These are phyloP conservation scores for Alternaria sp. DNA, from an alignment of 2,329 filamentous ascomycete genomes.

Conservation along the genomic window DNA sequence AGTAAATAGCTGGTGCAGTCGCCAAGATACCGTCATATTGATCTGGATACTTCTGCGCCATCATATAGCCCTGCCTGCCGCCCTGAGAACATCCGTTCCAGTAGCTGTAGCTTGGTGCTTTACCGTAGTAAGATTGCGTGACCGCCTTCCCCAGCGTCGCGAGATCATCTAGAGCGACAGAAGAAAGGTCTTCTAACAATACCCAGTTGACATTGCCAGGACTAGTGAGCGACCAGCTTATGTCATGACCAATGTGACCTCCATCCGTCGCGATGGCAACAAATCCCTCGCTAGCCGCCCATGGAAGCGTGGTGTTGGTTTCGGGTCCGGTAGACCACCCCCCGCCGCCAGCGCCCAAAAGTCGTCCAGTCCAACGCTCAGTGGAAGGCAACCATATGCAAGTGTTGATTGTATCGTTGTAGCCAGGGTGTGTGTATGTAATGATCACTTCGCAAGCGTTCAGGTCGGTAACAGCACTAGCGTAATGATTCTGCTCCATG, in stretches of 20 bases:
- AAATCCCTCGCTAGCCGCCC: conserved; percentile 33
- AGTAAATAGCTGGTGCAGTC: conserved; percentile 38
- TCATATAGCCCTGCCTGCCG: conserved; percentile 38
- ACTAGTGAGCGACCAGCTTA: conserved; percentile 19
- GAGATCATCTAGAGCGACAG: conserved; percentile 43
- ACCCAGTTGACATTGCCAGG: conserved; percentile 34
- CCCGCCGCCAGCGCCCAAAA: conserved; percentile 35
- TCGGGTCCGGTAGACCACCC: conserved; percentile 30
- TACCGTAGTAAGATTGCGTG: conserved; percentile 41
- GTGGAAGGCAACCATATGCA: conserved; percentile 31
- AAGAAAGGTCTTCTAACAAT: conserved; percentile 45
- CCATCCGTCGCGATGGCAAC: conserved; percentile 36
- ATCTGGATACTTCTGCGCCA: conserved; percentile 44
- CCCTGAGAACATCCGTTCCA: conserved; percentile 41
- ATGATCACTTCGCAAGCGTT: conserved; percentile 50
- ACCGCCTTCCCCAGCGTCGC: conserved; percentile 40
- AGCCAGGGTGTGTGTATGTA: conserved; percentile 39
- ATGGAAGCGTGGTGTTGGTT: conserved; percentile 20
- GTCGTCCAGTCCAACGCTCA: conserved; percentile 33
- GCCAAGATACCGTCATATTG: conserved; percentile 45
- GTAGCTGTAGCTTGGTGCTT: conserved; percentile 41
- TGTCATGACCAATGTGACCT: conserved; percentile 22
- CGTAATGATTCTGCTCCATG: conserved; percentile 20
- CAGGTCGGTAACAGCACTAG: conserved; percentile 15
- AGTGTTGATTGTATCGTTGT: conserved; percentile 30